Conservation (phyloP, 352 stramenopile species). For the Pythium periplocum region DNA sequence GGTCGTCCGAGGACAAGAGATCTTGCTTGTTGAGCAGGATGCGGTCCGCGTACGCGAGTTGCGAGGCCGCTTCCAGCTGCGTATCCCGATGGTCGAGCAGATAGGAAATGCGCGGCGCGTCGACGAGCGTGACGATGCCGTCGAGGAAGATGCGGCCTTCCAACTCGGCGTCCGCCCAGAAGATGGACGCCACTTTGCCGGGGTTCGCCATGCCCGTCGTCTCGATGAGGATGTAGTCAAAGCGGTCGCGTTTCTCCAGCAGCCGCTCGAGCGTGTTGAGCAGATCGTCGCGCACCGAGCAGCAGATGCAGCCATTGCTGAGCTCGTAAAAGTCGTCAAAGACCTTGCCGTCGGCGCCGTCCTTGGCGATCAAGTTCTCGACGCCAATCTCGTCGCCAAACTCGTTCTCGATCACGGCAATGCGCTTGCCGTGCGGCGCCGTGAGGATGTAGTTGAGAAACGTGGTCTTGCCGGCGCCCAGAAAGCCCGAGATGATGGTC, state of each 20-base stretch:
- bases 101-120: constrained; percentile 90
- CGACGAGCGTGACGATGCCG: constrained; percentile 96
- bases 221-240: constrained; percentile 94
- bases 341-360: constrained; percentile 50
- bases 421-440: constrained; percentile 88
- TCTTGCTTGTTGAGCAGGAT: constrained; percentile 99
- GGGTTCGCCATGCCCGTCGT: constrained; percentile 93
- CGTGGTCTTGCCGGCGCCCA: constrained; percentile 96
- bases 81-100: constrained; percentile 60
- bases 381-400: constrained; percentile 96
- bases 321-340: constrained; percentile 93
- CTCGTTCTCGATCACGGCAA: constrained; percentile 99
- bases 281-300: constrained; percentile 92
- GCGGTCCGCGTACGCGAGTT: constrained; percentile 98
- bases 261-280: constrained; percentile 82
- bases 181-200: constrained; percentile 92
- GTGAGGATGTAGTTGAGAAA: constrained; percentile 97
- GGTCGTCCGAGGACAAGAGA: constrained; percentile 62
- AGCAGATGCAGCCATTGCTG: constrained; percentile 98
- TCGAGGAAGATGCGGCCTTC: constrained; percentile 88
- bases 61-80: constrained; percentile 87
- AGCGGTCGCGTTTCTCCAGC: constrained; percentile 67
- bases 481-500: constrained; percentile 95
- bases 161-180: constrained; percentile 95
- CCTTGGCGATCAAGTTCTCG: constrained; percentile 88